Conservation (phyloP, 2,329 filamentous ascomycete species). For the Parastagonospora nodorum region DNA sequence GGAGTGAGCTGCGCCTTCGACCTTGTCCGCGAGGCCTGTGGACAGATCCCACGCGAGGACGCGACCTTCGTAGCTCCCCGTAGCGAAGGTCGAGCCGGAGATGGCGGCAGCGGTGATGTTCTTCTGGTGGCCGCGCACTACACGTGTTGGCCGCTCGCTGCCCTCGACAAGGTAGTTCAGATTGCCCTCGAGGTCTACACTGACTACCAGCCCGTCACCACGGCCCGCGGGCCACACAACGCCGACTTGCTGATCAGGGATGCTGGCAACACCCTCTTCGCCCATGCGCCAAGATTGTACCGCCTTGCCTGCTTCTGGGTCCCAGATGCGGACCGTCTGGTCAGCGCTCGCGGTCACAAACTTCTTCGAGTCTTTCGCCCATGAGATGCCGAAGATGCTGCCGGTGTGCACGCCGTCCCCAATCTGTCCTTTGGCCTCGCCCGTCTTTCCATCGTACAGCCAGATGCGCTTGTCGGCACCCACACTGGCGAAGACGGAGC, state of each 20-base stretch:
- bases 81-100: conserved; percentile 72
- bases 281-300: conserved; percentile 86
- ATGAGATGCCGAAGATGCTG: conserved; percentile 90
- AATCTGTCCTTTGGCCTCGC: conserved; percentile 77
- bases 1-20: conserved; percentile 81
- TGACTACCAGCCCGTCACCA: conserved; percentile 86
- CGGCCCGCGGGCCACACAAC: conserved; percentile 87
- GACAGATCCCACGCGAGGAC: conserved; percentile 82
- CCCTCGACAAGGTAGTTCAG: conserved; percentile 85
- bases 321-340: conserved; percentile 94
- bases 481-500: conserved; percentile 79
- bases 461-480: conserved; percentile 93
- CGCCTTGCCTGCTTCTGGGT: conserved; percentile 76
- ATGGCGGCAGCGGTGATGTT: conserved; percentile 78
- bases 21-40: conserved; percentile 68
- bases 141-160: conserved; percentile 67
- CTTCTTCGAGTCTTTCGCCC: conserved; percentile 82
- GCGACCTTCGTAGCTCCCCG: conserved; percentile 89
- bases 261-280: conserved; percentile 69
- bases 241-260: conserved; percentile 89
- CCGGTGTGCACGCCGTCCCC: conserved; percentile 86
- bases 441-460: conserved; percentile 95
- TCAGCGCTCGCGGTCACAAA: conserved; percentile 93
- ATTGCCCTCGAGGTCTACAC: conserved; percentile 84
- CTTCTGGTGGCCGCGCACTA: conserved; percentile 89